Percentiles rank a stretch among this genome's conserved stretches.
Conservation (phyloP, 2,329 filamentous ascomycete species). For the Penicillium sp. region DNA sequence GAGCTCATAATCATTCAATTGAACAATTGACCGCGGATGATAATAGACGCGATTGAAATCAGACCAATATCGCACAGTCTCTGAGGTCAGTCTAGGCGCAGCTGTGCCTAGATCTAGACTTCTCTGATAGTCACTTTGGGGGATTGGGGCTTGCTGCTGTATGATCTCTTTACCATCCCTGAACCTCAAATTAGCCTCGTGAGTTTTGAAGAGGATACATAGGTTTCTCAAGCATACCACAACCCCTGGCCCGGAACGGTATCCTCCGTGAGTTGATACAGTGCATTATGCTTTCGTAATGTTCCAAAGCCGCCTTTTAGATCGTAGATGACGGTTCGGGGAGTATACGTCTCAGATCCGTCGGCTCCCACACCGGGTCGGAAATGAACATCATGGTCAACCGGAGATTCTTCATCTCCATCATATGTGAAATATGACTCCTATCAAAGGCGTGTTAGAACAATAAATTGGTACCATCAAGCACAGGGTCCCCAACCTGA, state of each 20-base stretch:
- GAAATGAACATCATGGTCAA: slow-evolving; percentile 86
- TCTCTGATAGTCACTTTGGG: slow-evolving; percentile 68
- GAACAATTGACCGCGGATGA: slow-evolving; percentile 79
- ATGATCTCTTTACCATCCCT: slow-evolving; percentile 64
- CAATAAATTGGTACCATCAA: background rate
- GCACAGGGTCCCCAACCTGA: slow-evolving; percentile 57
- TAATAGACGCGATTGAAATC: slow-evolving; percentile 92
- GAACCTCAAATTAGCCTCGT: background rate
- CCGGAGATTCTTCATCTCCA: slow-evolving; percentile 56
- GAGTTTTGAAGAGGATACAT: background rate
- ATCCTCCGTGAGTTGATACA: slow-evolving; percentile 61
- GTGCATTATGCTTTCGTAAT: slow-evolving; percentile 75
- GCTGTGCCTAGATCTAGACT: slow-evolving; percentile 66
- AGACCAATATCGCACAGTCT: slow-evolving; percentile 88
- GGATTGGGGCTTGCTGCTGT: slow-evolving; percentile 62
- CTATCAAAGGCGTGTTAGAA: slow-evolving; percentile 40
- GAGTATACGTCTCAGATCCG: slow-evolving; percentile 85
- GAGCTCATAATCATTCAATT: slow-evolving; percentile 80
- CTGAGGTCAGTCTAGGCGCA: slow-evolving; percentile 58
- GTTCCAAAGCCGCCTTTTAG: slow-evolving; percentile 90
- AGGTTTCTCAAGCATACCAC: slow-evolving; percentile 35
- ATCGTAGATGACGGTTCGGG: slow-evolving; percentile 88
- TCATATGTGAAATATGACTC: slow-evolving; percentile 96
- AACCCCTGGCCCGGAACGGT: slow-evolving; percentile 33
- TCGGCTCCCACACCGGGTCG: slow-evolving; percentile 74